Conservation (phyloP, 768 basidiomycete genomes). For the Phylloporus rhodoxanthus region DNA sequence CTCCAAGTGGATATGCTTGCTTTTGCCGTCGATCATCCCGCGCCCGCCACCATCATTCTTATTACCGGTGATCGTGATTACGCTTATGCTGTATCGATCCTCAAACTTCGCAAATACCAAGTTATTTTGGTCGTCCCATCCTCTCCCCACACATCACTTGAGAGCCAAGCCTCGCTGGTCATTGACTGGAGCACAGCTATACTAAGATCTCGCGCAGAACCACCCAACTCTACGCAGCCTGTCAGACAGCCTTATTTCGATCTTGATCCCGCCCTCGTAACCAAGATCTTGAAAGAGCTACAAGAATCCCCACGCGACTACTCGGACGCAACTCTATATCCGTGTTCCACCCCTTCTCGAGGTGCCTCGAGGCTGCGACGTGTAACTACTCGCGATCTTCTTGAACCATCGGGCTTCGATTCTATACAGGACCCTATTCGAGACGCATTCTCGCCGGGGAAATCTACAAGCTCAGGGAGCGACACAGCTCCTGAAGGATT, state of each 20-base stretch:
- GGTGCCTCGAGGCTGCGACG: conserved; percentile 10
- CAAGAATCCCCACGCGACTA: conserved; percentile 13
- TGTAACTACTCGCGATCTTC: conserved; percentile 21
- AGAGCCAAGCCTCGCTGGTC: conserved; percentile 47
- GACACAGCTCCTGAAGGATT: conserved; percentile 4
- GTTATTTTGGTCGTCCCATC: conserved; percentile 47
- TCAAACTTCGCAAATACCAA: conserved; percentile 49
- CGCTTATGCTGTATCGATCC: conserved; percentile 53
- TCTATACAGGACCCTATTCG: conserved; percentile 1
- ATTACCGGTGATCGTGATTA: conserved; percentile 67
- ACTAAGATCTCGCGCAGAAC: conserved; percentile 28
- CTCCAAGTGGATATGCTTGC: conserved; percentile 59
- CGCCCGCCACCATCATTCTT: conserved; percentile 51
- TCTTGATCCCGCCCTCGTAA: conserved; percentile 19
- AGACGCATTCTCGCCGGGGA: conserved; percentile 6
- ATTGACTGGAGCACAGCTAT: conserved; percentile 46
- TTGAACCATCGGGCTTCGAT: conserved; percentile 15
- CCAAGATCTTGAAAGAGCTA: conserved; percentile 21
- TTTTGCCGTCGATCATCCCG: conserved; percentile 56
- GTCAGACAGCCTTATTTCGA: conserved; percentile 25
- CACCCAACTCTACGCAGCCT: conserved; percentile 1
- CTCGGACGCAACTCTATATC: conserved; percentile 4
- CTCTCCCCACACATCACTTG: conserved; percentile 37
- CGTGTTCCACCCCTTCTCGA: conserved; percentile 1
- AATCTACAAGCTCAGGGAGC: conserved; percentile 2